Evolutionary conservation across 768 basidiomycete genomes (phyloP), one percentile per base, ranked within the genome.

Genomic region (Suillus lakei): DNA sequence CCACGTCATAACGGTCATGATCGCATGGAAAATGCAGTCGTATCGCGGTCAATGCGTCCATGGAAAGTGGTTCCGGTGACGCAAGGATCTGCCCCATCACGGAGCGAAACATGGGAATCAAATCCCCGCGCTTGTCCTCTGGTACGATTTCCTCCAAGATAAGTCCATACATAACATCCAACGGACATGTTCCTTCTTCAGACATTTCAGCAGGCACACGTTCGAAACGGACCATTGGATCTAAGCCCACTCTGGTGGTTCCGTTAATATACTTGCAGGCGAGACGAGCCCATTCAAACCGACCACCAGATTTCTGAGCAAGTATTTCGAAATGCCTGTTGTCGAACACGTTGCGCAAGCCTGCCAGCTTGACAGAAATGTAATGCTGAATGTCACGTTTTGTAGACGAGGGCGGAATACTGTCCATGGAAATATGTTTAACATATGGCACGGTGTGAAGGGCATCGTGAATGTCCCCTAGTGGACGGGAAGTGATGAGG

Each of bases 401-500:
- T 28, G 64, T 44, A 18, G 48, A 61, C 15, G 8, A 21, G 16
- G 26, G 13, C 18, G 38, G 38, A 18, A 63, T 54, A 30, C 13
- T 26, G 12, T 65, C 61, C 64, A 65, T n/a, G 46, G 64, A 41
- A 18, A 36, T 4, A 15, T 18, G 48, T 3, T 32, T 23, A 9
- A 65, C 64, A 41, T 62, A 38, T 16, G 30, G 5, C 5, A 26
- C 48, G 10, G 54, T 41, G 12, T 68, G 60, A 26, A 72, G 65
- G 15, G 18, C 61, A 13, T 46, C 53, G 15, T 59, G 26, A 16
- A 72, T 60, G 36, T 66, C 62, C 0, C 58, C 16, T 0, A 63
- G 38, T n/a, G 36, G 51, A 3, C 68, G 67, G 21, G 66, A 66
- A 9, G 71, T 70, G 34, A 72, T 39, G 15, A 72, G 59, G 38